Evolutionary conservation across 164 flowering plant species (phyloP), one percentile per base, ranked within the genome.

Genomic region (Tetrastigma voinierianum): DNA sequence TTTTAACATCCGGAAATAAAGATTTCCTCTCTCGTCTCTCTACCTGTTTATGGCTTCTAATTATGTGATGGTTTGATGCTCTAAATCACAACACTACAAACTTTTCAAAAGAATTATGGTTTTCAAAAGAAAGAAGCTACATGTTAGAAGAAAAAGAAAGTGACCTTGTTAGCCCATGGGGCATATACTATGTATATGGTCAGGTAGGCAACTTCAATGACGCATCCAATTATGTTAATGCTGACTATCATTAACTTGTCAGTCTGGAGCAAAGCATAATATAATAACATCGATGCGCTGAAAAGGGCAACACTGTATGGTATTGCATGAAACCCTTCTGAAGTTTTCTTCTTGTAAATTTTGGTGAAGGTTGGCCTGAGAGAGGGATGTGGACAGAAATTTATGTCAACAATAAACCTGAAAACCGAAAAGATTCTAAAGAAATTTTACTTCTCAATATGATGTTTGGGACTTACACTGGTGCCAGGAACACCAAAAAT

Each of bases 361-460:
- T n/a, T n/a, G 61, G 18, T 25, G 57, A 49, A 80, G 77, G 83
- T 77, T 46, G 83, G 80, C 57, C 83, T 80, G 4, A 54, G n/a
- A 49, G 11, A 23, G n/a, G n/a, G n/a, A n/a, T n/a, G n/a, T n/a
- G n/a, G n/a, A n/a, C n/a, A n/a, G n/a, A n/a, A n/a, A n/a, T n/a
- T n/a, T n/a, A n/a, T n/a, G n/a, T n/a, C n/a, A n/a, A n/a, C n/a
- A n/a, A n/a, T n/a, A n/a, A n/a, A n/a, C n/a, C n/a, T n/a, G n/a
- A n/a, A n/a, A n/a, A n/a, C n/a, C n/a, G n/a, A n/a, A n/a, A n/a
- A n/a, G n/a, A n/a, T n/a, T n/a, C n/a, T n/a, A n/a, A n/a, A n/a
- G n/a, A n/a, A n/a, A n/a, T n/a, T n/a, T n/a, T n/a, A n/a, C n/a
- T n/a, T n/a, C n/a, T n/a, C n/a, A n/a, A n/a, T n/a, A n/a, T n/a